phyloP scores from a whole-genome alignment of 2,329 filamentous ascomycete species.

The Chaetomium olivaceum region DNA sequence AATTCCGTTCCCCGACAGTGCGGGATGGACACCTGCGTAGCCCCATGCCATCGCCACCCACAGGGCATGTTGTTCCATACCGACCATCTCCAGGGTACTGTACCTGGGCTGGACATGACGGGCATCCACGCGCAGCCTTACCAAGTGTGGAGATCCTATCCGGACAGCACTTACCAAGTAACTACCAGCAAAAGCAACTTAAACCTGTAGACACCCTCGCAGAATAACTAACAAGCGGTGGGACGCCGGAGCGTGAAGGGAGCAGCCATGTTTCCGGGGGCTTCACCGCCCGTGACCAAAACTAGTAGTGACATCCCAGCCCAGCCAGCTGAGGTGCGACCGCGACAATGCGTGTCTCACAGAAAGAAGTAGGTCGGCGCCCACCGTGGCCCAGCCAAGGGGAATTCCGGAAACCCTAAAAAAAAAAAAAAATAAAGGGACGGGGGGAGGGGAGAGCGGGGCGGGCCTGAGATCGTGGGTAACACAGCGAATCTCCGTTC shows the following conservation, averaged over 20 bases:
- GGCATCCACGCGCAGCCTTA: background rate
- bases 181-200: background rate
- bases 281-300: background rate
- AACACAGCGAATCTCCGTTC: background rate
- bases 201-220: background rate
- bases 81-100: background rate
- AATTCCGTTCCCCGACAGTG: background rate
- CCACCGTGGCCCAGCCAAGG: background rate
- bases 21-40: background rate
- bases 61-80: background rate
- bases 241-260: background rate
- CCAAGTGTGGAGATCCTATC: background rate
- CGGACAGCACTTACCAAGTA: background rate
- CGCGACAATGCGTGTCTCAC: background rate
- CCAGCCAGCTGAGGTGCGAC: background rate
- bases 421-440: too few species aligned
- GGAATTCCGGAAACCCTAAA: background rate
- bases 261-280: background rate
- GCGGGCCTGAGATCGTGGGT: background rate
- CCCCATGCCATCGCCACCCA: background rate
- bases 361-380: conserved; percentile 3
- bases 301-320: background rate
- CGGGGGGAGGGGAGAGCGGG: background rate
- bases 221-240: background rate
- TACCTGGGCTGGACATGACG: background rate